phyloP scores from a whole-genome alignment of 768 basidiomycete genomes.

The Mycena leptocephala region DNA sequence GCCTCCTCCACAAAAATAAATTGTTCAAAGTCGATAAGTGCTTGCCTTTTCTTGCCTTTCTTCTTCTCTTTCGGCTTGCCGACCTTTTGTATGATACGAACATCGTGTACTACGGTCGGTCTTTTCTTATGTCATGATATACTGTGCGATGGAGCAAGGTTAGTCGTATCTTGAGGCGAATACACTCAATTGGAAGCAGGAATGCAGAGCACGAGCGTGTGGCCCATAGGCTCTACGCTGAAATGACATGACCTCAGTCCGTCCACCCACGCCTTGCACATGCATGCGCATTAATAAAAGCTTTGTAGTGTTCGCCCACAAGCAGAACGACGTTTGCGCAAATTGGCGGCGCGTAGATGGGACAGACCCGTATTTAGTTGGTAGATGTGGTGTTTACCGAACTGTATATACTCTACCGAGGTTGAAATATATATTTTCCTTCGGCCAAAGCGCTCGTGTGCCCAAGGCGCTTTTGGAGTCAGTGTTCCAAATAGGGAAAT shows the following conservation, averaged over 20 bases:
- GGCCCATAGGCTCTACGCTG: not conserved
- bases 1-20: conserved; percentile 13
- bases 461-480: not conserved
- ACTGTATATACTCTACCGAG: too few species aligned
- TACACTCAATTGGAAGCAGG: conserved; percentile 24
- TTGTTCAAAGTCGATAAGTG: conserved; percentile 33
- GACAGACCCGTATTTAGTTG: too few species aligned
- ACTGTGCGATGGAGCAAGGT: conserved; percentile 24
- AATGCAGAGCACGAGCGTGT: not conserved
- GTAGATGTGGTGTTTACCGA: too few species aligned
- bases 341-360: not conserved
- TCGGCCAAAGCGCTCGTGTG: too few species aligned
- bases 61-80: not conserved
- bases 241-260: conserved; percentile 14
- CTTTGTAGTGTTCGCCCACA: conserved; percentile 6
- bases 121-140: conserved; percentile 27
- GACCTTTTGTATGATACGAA: conserved; percentile 33
- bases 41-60: conserved; percentile 7
- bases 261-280: conserved; percentile 27
- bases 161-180: conserved; percentile 29
- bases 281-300: conserved; percentile 30
- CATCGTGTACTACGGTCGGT: conserved; percentile 38
- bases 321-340: not conserved
- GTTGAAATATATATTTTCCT: too few species aligned
- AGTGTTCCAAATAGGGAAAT: not conserved